Base-by-base conservation (phyloP, 495 filamentous ascomycete genomes). In the Aspergillus incahuasiensis region DNA sequence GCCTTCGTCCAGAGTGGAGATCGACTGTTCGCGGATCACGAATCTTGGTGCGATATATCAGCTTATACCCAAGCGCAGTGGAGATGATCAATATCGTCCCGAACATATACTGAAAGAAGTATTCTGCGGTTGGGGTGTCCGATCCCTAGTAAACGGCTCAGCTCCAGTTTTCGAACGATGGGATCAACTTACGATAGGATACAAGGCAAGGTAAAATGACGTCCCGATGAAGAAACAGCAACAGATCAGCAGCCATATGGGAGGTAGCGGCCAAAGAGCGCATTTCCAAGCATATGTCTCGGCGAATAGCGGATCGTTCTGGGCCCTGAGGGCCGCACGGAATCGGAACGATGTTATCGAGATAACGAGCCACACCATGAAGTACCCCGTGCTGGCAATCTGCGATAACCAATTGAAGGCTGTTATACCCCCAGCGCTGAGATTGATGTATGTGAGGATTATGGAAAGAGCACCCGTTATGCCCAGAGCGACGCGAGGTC, bases 71-170 rank as follows among this genome's bases (percentile, higher is more conserved):
- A 32, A 65, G 18, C 12, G 54, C 59, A 12, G 48, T 46, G 34
- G 13, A 9, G 15, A 64, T 38, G 21, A 70, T 62, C 7, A 71
- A 42, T 32, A 69, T 32, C 8, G 60, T 40, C 1, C 67, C 67
- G 20, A 71, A 55, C 41, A 67, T 68, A 20, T 71, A 67, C 18
- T 66, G 63, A 56, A 69, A 69, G 52, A 69, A 69, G 25, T 65
- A 61, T 6, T 59, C 49, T 15, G 61, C 64, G 2, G 62, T 61
- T 22, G 42, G 28, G 1, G 28, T 39, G 13, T 39, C 39, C 39
- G 57, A 61, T 9, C 39, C 24, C 35, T 42, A 22, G 13, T 35
- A 11, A 35, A 35, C 2, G 32, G 7, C 6, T 55, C 0, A 30
- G 20, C 22, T 3, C 22, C 19, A 12, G 32, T 34, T 7, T 6